Conservation (phyloP, 192 early-diverging fungal species). For the Podochytrium sp. region DNA sequence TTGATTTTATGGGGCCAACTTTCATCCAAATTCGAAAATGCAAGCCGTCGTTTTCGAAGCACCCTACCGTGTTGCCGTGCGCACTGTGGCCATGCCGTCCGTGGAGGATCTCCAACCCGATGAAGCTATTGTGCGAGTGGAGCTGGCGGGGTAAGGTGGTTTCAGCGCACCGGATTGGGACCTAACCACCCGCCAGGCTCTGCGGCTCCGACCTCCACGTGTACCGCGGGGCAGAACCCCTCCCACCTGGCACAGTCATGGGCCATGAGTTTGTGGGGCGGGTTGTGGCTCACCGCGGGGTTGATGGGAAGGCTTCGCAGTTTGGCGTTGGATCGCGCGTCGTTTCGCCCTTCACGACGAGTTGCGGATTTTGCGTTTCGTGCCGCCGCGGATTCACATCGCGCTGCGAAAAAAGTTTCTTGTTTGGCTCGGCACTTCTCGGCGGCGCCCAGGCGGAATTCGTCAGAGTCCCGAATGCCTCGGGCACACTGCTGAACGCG, state of each 20-base stretch:
- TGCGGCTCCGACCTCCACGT: constrained; percentile 25
- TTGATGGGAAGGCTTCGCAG: not conserved
- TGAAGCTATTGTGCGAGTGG: constrained; percentile 19
- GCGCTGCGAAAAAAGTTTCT: not conserved
- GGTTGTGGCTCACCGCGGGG: not conserved
- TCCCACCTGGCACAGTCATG: not conserved
- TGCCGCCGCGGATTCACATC: constrained; percentile 5
- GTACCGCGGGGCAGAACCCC: constrained; percentile 11
- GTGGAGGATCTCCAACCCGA: not conserved
- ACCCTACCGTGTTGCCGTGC: constrained; percentile 1
- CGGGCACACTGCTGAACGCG: constrained; percentile 44
- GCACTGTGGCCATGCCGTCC: not conserved
- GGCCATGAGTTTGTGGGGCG: constrained; percentile 17
- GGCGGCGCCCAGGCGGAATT: constrained; percentile 62
- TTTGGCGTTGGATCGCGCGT: not conserved
- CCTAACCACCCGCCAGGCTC: not conserved
- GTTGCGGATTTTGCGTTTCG: not conserved
- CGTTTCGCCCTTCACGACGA: constrained; percentile 13
- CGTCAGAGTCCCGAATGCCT: constrained; percentile 55
- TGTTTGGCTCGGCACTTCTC: constrained; percentile 23
- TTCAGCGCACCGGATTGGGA: no score
- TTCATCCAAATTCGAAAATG: constrained; percentile 10
- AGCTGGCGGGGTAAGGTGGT: not conserved
- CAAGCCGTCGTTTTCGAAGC: constrained; percentile 7
- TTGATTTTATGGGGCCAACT: no score